Base-by-base conservation (phyloP, 1,284 basidiomycete species). In the Apiotrichum sp. region DNA sequence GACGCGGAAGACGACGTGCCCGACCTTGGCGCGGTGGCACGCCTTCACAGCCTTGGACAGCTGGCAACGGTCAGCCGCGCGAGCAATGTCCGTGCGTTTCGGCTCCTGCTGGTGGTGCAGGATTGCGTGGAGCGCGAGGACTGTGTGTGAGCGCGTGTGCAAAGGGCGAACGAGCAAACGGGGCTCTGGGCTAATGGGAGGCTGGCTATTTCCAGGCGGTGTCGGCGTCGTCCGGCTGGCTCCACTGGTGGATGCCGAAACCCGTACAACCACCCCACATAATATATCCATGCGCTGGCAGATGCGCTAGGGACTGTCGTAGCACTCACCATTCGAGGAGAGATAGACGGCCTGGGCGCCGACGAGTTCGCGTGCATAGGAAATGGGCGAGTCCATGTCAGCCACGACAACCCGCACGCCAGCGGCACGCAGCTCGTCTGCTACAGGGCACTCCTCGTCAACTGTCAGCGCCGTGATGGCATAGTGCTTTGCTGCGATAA, bases 271-370 rank as follows among this genome's bases (percentile, higher is more conserved):
- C 22, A 22, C 22, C 22, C 22, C 22, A 22, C 22, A 22, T 22
- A 6, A 22, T n/a, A 29, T 4, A n/a, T 39, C 32, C 6, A 11
- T 10, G 14, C 11, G 22, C 16, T 44, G 7, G n/a, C 43, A n/a
- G 43, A 4, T 29, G 16, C 16, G 7, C 16, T 8, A 13, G 7
- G 8, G 40, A 16, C 6, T 44, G 4, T 46, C 10, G 9, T 33
- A 13, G 9, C 29, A 53, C 56, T 50, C 47, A 57, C 56, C 56
- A 39, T 61, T 61, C 6, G 59, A 53, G 10, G 53, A 53, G 5
- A 69, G 47, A 38, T 61, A 69, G 8, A 65, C 65, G 5, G 58
- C 65, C 22, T 62, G 47, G 3, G 57, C 53, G 33, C 60, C 63
- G 14, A 53, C 36, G 14, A 69, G 62, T 29, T 63, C 48, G 32